Conservation (phyloP, 192 early-diverging fungal genomes). For the Dispira parvispora region DNA sequence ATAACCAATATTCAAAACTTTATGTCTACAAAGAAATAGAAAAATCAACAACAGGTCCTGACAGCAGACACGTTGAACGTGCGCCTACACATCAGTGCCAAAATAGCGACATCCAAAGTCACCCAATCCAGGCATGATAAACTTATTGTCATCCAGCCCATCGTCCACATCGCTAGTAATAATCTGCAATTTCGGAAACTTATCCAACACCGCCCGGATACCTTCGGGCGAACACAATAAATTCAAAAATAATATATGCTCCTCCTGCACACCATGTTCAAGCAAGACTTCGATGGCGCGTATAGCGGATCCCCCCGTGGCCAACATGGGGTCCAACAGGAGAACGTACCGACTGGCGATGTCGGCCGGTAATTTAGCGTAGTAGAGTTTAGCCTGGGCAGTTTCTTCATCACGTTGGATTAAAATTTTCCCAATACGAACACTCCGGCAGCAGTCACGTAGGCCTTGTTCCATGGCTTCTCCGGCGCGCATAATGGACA, state of each 20-base stretch:
- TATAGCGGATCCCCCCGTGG: constrained; percentile 86
- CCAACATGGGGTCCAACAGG: constrained; percentile 92
- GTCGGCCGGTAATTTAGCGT: constrained; percentile 82
- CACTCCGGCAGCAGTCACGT: constrained; percentile 69
- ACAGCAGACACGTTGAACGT: neutral
- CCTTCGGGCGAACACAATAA: constrained; percentile 79
- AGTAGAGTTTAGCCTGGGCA: constrained; percentile 76
- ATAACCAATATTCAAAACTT: neutral
- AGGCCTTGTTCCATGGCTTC: constrained; percentile 82
- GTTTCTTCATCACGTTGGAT: constrained; percentile 95
- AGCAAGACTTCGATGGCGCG: constrained; percentile 81
- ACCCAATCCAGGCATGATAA: constrained; percentile 80
- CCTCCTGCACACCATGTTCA: constrained; percentile 66
- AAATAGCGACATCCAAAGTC: constrained; percentile 89
- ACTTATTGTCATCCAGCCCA: constrained; percentile 64
- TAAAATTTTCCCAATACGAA: constrained; percentile 87
- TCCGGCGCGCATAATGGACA: constrained; percentile 94
- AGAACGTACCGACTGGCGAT: constrained; percentile 66
- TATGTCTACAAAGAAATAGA: neutral
- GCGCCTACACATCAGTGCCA: constrained; percentile 41
- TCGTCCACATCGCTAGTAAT: constrained; percentile 75
- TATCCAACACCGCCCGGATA: constrained; percentile 43
- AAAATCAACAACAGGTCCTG: neutral
- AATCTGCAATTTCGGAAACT: constrained; percentile 68
- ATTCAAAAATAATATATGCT: constrained; percentile 81